Percentiles rank a stretch among this genome's conserved stretches.
These are phyloP conservation scores for Echites panduratus DNA, from an alignment of 257 asterid genomes.

Conservation along the genomic window DNA sequence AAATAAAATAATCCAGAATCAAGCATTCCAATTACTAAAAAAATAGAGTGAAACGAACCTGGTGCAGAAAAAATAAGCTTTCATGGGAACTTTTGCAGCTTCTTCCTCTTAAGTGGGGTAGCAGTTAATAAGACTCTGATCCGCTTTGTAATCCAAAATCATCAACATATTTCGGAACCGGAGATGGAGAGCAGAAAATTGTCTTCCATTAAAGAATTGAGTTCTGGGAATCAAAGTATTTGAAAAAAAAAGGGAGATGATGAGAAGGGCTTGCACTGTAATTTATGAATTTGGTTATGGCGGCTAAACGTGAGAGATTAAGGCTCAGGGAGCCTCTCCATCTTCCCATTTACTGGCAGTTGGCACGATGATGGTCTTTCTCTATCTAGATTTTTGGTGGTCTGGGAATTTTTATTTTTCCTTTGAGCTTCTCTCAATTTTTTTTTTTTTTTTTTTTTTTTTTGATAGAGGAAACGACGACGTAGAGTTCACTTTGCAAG, in stretches of 20 bases:
- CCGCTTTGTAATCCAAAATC: constrained; percentile 42
- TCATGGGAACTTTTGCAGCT: constrained; percentile 60
- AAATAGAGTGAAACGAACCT: constrained; percentile 42
- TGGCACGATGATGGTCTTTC: too few relatives aligned
- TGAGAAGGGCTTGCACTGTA: constrained; percentile 19
- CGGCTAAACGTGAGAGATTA: constrained; percentile 37
- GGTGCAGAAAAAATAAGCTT: constrained; percentile 82
- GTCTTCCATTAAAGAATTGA: constrained; percentile 36
- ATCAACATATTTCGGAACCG: constrained; percentile 37
- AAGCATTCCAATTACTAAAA: not conserved
- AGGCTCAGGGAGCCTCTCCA: constrained; percentile 54
- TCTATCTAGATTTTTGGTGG: not conserved
- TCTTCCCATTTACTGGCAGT: constrained; percentile 81
- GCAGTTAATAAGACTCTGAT: constrained; percentile 19
- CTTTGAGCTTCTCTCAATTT: not conserved
- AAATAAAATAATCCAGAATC: constrained; percentile 4
- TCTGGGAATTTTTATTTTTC: not conserved
- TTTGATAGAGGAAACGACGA: not conserved
- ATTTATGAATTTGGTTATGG: constrained; percentile 27
- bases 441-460: too few relatives aligned
- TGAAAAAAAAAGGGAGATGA: constrained; percentile 21
- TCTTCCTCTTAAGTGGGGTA: constrained; percentile 35
- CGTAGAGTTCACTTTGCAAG: not conserved
- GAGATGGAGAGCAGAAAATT: constrained; percentile 65
- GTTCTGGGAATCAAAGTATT: constrained; percentile 23